These are phyloP conservation scores for Amauroascus niger DNA, from an alignment of 2,329 filamentous ascomycete species.

Conservation along the genomic window DNA sequence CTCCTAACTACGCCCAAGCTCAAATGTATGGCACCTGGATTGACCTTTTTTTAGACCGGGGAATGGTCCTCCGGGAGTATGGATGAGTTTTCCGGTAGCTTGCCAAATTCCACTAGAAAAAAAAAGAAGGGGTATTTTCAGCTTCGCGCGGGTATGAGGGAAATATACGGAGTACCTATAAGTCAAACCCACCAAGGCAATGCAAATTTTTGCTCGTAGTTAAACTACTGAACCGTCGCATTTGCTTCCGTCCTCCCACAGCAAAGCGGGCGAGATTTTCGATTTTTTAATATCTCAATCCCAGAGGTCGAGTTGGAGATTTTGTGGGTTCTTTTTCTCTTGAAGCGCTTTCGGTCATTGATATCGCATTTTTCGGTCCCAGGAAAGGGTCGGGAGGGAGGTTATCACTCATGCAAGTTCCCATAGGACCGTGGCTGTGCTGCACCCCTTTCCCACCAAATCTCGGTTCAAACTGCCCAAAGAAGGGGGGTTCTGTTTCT, in stretches of 20 bases:
- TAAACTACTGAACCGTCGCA: not conserved
- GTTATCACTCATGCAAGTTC: not conserved
- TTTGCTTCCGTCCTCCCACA: not conserved
- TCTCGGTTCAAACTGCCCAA: conserved; percentile 11
- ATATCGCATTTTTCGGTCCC: not conserved
- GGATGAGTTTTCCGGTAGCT: not conserved
- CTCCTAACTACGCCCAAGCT: too few species aligned
- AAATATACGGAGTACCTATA: too few species aligned
- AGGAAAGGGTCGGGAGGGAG: not conserved
- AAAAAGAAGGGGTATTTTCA: not conserved
- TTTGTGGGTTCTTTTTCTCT: not conserved
- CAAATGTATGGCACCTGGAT: too few species aligned
- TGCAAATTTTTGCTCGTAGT: not conserved
- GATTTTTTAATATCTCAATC: not conserved
- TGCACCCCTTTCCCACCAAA: too few species aligned
- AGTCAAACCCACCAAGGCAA: not conserved
- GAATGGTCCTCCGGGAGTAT: not conserved
- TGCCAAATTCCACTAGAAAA: too few species aligned
- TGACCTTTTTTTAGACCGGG: not conserved
- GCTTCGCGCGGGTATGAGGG: not conserved
- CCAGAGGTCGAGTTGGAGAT: too few species aligned
- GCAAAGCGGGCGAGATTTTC: not conserved
- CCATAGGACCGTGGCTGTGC: not conserved
- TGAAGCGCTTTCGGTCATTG: not conserved
- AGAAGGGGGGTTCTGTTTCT: not conserved